phyloP scores from a whole-genome alignment of 2,329 filamentous ascomycete species.

The Monilinia vaccinii-corymbosi region DNA sequence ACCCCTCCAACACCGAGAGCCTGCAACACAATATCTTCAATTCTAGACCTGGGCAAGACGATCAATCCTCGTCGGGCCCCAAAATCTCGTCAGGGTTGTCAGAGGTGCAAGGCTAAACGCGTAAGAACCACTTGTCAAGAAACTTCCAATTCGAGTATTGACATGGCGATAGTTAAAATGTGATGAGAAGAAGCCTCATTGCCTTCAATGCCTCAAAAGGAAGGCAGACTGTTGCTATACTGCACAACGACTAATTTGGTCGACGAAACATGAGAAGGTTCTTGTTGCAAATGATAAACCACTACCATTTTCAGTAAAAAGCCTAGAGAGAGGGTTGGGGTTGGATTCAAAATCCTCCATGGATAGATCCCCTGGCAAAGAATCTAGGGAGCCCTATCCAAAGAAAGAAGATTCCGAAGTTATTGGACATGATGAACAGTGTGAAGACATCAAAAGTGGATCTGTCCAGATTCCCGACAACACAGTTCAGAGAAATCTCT shows the following conservation, averaged over 20 bases:
- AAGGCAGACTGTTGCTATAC: constrained; percentile 23
- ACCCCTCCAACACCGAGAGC: not conserved
- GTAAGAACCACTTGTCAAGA: constrained; percentile 12
- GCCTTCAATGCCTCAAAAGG: constrained; percentile 22
- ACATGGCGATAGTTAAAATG: constrained; percentile 23
- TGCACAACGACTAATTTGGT: constrained; percentile 23
- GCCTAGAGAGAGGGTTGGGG: not conserved
- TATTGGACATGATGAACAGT: not conserved
- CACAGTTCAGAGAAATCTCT: not conserved
- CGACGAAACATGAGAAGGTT: constrained; percentile 28
- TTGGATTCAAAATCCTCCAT: not conserved
- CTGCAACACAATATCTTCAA: not conserved
- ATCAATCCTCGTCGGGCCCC: constrained; percentile 23
- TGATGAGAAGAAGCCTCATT: constrained; percentile 26
- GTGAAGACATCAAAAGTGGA: not conserved
- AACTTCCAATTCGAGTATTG: not conserved
- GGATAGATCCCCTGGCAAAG: too few species aligned
- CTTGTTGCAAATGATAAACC: not conserved
- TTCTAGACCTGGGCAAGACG: not conserved
- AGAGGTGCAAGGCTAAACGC: constrained; percentile 26
- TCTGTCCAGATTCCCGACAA: not conserved
- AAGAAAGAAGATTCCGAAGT: not conserved
- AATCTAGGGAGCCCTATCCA: not conserved
- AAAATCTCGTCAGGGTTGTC: constrained; percentile 24
- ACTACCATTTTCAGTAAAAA: not conserved